These are phyloP conservation scores for Aphanomyces astaci DNA, from an alignment of 352 stramenopile species.

Conservation along the genomic window DNA sequence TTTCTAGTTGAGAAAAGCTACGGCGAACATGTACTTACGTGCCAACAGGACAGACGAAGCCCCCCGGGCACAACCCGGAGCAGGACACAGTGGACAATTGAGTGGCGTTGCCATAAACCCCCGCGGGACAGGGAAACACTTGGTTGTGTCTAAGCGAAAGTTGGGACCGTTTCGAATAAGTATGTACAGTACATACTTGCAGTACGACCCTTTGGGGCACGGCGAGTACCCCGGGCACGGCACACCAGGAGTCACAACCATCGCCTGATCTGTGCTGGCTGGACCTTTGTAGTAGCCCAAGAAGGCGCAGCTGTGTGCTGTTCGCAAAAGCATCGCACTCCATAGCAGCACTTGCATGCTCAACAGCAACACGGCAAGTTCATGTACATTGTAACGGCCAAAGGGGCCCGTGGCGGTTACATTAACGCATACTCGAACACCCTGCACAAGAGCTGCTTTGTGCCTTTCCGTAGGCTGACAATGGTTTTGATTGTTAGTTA, in stretches of 20 bases:
- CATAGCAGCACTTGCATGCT: not conserved
- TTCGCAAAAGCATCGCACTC: not conserved
- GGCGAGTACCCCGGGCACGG: not conserved
- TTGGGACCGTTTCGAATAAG: not conserved
- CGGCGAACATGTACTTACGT: slow-evolving; percentile 21
- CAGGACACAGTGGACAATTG: slow-evolving; percentile 38
- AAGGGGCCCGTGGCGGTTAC: too few relatives aligned
- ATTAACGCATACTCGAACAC: too few relatives aligned
- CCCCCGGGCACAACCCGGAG: slow-evolving; percentile 47
- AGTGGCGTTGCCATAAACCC: slow-evolving; percentile 45
- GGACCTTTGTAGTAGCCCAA: slow-evolving; percentile 5
- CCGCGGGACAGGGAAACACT: slow-evolving; percentile 39
- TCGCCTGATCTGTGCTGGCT: not conserved
- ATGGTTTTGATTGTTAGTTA: too few relatives aligned
- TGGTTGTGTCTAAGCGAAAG: slow-evolving; percentile 5
- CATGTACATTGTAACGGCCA: too few relatives aligned
- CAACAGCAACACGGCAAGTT: too few relatives aligned
- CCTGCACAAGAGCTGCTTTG: too few relatives aligned
- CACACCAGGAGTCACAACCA: not conserved
- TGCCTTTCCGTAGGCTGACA: too few relatives aligned
- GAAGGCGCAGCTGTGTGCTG: not conserved
- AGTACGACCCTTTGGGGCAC: not conserved
- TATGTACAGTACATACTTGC: not conserved
- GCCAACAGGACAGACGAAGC: slow-evolving; percentile 50
- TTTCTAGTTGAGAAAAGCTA: not conserved